A percentile compares a stretch with the other conserved stretches of the same genome.
Conservation (phyloP, 345 rosid genomes). For the Schrenkiella parvula region DNA sequence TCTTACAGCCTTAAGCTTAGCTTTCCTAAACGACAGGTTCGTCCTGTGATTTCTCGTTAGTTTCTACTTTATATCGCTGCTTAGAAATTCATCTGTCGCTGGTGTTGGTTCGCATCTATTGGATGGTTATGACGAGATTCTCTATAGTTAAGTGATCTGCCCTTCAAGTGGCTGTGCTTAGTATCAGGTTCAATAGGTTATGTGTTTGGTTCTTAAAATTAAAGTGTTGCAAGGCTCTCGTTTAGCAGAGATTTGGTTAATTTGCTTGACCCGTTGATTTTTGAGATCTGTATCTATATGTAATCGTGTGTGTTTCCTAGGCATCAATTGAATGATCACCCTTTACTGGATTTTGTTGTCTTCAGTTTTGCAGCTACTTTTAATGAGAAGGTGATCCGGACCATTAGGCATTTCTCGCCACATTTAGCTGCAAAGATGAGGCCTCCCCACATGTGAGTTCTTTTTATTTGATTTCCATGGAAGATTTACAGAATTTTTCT, state of each 20-base stretch:
- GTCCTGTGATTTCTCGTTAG: neutral
- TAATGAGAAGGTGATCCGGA: slow-evolving; percentile 78
- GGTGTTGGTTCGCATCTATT: neutral
- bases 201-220: neutral
- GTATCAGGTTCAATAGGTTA: neutral
- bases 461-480: neutral
- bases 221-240: neutral
- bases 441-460: slow-evolving; percentile 77
- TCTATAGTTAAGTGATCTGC: neutral
- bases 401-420: slow-evolving; percentile 85
- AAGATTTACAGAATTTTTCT: neutral
- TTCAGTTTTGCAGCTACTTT: slow-evolving; percentile 89
- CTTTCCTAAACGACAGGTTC: slow-evolving; percentile 37
- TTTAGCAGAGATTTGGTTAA: neutral
- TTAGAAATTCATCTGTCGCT: neutral
- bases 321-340: neutral
- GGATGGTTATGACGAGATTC: neutral
- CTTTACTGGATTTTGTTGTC: neutral
- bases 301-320: neutral
- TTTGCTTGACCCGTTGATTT: neutral
- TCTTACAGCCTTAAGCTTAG: slow-evolving; percentile 33
- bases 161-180: neutral
- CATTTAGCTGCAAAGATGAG: slow-evolving; percentile 98
- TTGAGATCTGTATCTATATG: neutral
- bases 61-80: neutral